These are phyloP conservation scores for Cinnamomum micranthum DNA, from an alignment of 164 flowering plant species.

Conservation along the genomic window DNA sequence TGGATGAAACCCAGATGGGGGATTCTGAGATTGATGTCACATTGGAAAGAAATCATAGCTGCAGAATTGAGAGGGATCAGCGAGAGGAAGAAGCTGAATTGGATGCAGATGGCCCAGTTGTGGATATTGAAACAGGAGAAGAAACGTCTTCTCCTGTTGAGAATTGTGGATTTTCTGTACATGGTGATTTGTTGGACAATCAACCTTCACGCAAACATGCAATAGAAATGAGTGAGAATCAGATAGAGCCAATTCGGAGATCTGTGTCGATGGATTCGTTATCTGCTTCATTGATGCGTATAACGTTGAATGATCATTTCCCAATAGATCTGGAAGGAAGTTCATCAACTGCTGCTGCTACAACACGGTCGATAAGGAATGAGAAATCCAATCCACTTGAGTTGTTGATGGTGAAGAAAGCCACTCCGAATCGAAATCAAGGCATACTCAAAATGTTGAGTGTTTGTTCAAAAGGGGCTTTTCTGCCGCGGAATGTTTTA, in stretches of 20 bases:
- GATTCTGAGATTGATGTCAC: conserved; percentile 18
- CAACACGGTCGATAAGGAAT: not conserved
- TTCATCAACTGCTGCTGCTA: conserved; percentile 6
- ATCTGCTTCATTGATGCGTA: conserved; percentile 25
- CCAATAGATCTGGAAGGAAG: conserved; percentile 18
- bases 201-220: conserved; percentile 3
- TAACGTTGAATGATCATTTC: conserved; percentile 14
- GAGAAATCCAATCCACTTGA: conserved; percentile 4
- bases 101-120: not conserved
- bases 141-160: not conserved
- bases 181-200: conserved; percentile 30
- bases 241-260: conserved; percentile 34
- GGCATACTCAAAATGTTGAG: conserved; percentile 29
- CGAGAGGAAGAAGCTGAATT: conserved; percentile 20
- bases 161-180: conserved; percentile 16
- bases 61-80: conserved; percentile 3
- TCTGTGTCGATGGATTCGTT: conserved; percentile 53
- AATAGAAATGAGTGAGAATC: conserved; percentile 7
- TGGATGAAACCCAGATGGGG: conserved; percentile 20
- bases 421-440: conserved; percentile 17
- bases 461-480: conserved; percentile 27
- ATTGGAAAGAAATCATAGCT: conserved; percentile 2
- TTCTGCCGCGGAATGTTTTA: conserved; percentile 28
- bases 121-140: conserved; percentile 3
- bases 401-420: not conserved